Base-by-base conservation (phyloP, 192 early-diverging fungal species). In the Backusella morwellensis region DNA sequence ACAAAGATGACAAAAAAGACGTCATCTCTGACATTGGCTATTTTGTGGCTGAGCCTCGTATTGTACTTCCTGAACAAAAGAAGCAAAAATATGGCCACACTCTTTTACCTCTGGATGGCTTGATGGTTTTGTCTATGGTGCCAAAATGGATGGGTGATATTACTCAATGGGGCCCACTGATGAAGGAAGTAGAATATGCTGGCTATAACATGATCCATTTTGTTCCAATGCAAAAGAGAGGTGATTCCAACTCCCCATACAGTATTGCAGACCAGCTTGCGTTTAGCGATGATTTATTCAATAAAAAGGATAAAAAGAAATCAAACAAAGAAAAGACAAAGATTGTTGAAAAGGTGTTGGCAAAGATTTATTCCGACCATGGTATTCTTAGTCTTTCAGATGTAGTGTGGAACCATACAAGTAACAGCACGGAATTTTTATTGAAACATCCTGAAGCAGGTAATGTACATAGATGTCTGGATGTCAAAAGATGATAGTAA, bases 141-240 rank as follows among this genome's bases (percentile, higher is more conserved):
- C 96, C 97, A 35, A 99, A 99, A 77, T 98, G 97, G 95, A 89
- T 99, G 85, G 97, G 97, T 9, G 87, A 85, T 35, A 72, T 99
- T 70, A 82, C 85, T 11, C 66, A 85, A 68, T 99, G 98, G 98
- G 82, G 86, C 15, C 71, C 85, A 17, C 89, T 93, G 74, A 86
- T 99, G 68, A 81, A 92, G 17, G 78, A 81, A 21, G 93, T 95
- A 77, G 77, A 90, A 36, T 84, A 94, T 21, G 84, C 89, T 26
- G 95, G 97, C 9, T 99, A 99, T 88, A 99, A 99, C 80, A 97
- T 98, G 97, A 88, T 98, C 19, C 98, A 99, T 77, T 99, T 98
- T 86, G 95, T 97, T 1, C 98, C 98, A 1, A 82, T 98, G 76
- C 96, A 97, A 82, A 86, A 90, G 78, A 88, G 98, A 52, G 98